These are phyloP conservation scores for Spathaspora gorwiae DNA, from an alignment of 805 yeast species.

Conservation along the genomic window DNA sequence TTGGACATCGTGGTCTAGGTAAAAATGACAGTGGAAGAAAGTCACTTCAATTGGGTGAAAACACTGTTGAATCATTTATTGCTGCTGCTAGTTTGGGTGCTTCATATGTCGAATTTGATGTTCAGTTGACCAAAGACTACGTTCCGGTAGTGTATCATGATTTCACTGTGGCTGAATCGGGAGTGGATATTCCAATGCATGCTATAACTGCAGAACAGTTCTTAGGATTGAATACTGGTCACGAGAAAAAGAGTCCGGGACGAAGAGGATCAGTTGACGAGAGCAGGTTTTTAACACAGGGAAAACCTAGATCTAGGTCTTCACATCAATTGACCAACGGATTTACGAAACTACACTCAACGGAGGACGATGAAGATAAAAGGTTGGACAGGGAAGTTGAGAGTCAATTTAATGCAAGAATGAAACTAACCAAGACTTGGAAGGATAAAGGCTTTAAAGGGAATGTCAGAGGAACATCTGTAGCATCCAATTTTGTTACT, in stretches of 20 bases:
- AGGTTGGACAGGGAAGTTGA: constrained; percentile 32
- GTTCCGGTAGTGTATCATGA: constrained; percentile 95
- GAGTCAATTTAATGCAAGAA: constrained; percentile 49
- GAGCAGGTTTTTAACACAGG: not conserved
- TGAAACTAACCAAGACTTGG: constrained; percentile 86
- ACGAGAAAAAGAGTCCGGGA: constrained; percentile 6
- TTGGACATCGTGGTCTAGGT: constrained; percentile 95
- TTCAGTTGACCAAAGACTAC: constrained; percentile 85
- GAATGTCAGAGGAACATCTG: constrained; percentile 81
- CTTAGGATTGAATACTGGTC: constrained; percentile 43
- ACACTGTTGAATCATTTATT: constrained; percentile 89
- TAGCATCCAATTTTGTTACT: constrained; percentile 90
- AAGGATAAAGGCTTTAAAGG: constrained; percentile 86
- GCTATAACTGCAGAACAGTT: constrained; percentile 86
- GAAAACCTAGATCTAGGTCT: constrained; percentile 33
- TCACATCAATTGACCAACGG: constrained; percentile 26
- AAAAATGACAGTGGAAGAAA: constrained; percentile 69
- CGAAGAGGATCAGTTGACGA: constrained; percentile 1
- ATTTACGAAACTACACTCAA: constrained; percentile 5
- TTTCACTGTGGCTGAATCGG: constrained; percentile 89
- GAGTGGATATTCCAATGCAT: constrained; percentile 96
- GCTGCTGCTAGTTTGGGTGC: constrained; percentile 97
- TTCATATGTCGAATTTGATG: constrained; percentile 94
- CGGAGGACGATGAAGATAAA: constrained; percentile 21
- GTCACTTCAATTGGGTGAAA: constrained; percentile 90